Percentiles rank a stretch among this genome's conserved stretches.
Conservation (phyloP, 129 eudicot species). For the Lonicera japonica region DNA sequence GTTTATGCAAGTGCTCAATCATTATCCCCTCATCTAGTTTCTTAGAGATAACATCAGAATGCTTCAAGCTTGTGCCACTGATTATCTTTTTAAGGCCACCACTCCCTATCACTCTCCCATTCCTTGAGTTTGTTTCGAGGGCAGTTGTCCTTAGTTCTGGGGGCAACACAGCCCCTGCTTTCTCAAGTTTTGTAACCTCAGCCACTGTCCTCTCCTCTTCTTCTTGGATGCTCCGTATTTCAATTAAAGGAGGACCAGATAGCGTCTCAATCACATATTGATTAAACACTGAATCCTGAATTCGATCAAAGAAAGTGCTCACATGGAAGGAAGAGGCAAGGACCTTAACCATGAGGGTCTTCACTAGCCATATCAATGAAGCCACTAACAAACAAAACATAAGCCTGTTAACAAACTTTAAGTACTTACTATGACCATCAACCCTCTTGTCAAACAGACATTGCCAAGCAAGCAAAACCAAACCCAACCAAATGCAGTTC, state of each 20-base stretch:
- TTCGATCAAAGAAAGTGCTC: conserved; percentile 78
- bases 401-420: conserved; percentile 41
- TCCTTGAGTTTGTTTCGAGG: conserved; percentile 21
- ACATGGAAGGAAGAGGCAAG: conserved; percentile 87
- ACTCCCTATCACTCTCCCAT: conserved; percentile 34
- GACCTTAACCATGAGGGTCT: conserved; percentile 80
- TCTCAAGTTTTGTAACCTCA: conserved; percentile 60
- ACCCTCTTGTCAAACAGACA: conserved; percentile 54
- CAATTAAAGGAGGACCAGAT: conserved; percentile 69
- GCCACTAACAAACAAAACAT: conserved; percentile 63
- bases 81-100: conserved; percentile 27
- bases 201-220: conserved; percentile 67
- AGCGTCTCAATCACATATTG: conserved; percentile 78
- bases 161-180: conserved; percentile 72
- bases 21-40: conserved; percentile 44
- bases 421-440: conserved; percentile 38
- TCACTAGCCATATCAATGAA: conserved; percentile 59
- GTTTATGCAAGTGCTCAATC: conserved; percentile 61
- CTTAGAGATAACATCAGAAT: conserved; percentile 24
- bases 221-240: conserved; percentile 30
- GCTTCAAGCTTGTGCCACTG: conserved; percentile 25
- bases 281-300: conserved; percentile 78
- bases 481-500: conserved; percentile 73
- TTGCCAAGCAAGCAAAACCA: conserved; percentile 78
- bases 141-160: conserved; percentile 47